Percentiles rank a stretch among this genome's conserved stretches.
phyloP scores from a whole-genome alignment of 2,329 filamentous ascomycete genomes.

The Chrysoporthe deuterocubensis region DNA sequence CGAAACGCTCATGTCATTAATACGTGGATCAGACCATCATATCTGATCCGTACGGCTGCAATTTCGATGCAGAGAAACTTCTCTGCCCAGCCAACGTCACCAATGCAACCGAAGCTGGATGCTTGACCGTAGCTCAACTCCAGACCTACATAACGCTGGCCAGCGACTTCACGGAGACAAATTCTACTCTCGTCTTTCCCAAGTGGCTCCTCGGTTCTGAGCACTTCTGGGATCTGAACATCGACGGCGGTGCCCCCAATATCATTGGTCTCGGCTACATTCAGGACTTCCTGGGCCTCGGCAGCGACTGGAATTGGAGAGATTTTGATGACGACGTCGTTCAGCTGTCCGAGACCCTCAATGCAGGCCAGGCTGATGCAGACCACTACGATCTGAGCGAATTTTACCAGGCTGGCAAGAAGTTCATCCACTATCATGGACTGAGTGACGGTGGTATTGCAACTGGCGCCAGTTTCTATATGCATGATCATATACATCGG shows the following conservation, averaged over 20 bases:
- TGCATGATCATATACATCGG: background rate
- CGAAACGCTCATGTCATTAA: no score
- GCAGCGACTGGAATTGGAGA: background rate
- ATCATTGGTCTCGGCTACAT: slow-evolving; percentile 2
- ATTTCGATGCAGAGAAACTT: slow-evolving; percentile 22
- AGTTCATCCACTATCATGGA: slow-evolving; percentile 51
- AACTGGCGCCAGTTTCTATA: slow-evolving; percentile 36
- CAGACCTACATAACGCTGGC: background rate
- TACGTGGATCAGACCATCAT: background rate
- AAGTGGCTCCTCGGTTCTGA: slow-evolving; percentile 23
- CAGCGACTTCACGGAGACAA: background rate
- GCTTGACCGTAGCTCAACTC: background rate
- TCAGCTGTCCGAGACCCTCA: slow-evolving; percentile 2
- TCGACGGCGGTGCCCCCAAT: slow-evolving; percentile 4
- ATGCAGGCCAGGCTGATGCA: slow-evolving; percentile 20
- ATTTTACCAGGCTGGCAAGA: slow-evolving; percentile 42
- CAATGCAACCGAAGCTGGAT: slow-evolving; percentile 4
- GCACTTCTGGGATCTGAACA: slow-evolving; percentile 4
- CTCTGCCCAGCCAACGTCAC: slow-evolving; percentile 19
- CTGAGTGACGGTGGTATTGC: slow-evolving; percentile 47
- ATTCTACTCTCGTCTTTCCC: slow-evolving; percentile 17
- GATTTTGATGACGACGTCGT: background rate
- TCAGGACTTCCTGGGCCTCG: slow-evolving; percentile 3
- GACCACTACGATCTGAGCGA: slow-evolving; percentile 26
- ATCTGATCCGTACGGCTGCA: background rate